Evolutionary conservation across 345 rosid genomes (phyloP).

Genomic region (Eucalyptus melliodora): DNA sequence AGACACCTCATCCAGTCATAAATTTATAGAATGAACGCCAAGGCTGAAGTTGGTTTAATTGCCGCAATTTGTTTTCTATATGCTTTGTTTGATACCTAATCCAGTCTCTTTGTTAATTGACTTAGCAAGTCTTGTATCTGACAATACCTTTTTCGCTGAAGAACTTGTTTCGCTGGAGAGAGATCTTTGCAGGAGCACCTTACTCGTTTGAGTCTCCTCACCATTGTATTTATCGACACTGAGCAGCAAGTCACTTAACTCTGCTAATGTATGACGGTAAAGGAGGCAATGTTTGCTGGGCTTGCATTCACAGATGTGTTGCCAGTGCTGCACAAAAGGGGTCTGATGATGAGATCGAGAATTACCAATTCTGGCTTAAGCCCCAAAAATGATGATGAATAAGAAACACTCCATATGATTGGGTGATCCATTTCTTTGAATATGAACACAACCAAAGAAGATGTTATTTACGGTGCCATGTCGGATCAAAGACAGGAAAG

Average conservation of each 20-base stretch:
- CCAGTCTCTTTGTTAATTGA: neutral
- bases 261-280: slow-evolving; percentile 76
- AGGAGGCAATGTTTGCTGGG: slow-evolving; percentile 48
- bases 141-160: slow-evolving; percentile 49
- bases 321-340: slow-evolving; percentile 67
- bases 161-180: slow-evolving; percentile 21
- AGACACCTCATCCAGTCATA: neutral
- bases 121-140: neutral
- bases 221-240: slow-evolving; percentile 18
- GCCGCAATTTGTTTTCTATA: neutral
- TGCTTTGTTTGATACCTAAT: neutral
- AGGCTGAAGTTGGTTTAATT: neutral
- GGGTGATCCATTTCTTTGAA: neutral
- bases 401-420: neutral
- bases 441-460: neutral
- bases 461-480: neutral
- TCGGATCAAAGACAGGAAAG: neutral
- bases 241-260: slow-evolving; percentile 43
- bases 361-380: neutral
- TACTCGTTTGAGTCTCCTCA: slow-evolving; percentile 17
- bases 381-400: neutral
- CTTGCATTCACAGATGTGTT: slow-evolving; percentile 83
- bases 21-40: neutral
- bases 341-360: neutral
- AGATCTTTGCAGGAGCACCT: slow-evolving; percentile 17